A percentile compares a stretch with the other conserved stretches of the same genome.
Evolutionary conservation across 192 early-diverging fungal genomes (phyloP).

Genomic region (Funneliformis mosseae): DNA sequence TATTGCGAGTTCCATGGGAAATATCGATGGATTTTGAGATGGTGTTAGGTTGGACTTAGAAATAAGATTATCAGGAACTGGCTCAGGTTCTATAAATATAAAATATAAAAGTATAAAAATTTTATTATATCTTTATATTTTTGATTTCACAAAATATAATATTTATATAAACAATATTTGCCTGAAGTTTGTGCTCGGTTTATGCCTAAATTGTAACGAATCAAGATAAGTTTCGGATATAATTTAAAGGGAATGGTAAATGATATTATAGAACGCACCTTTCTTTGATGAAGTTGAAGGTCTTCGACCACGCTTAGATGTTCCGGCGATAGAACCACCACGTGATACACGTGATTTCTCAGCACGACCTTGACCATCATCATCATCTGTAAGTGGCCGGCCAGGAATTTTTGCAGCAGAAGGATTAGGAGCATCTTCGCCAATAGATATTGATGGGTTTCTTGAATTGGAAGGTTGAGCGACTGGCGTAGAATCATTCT

Average conservation of each 20-base stretch:
- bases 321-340: background rate
- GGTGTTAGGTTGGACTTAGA: slow-evolving; percentile 24
- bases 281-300: slow-evolving; percentile 19
- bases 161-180: background rate
- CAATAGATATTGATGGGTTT: slow-evolving; percentile 7
- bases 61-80: background rate
- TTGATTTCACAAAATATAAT: too few species aligned
- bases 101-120: background rate
- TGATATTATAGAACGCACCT: background rate
- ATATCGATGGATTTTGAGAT: slow-evolving; percentile 33
- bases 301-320: slow-evolving; percentile 2
- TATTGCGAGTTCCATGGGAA: slow-evolving; percentile 41
- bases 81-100: background rate
- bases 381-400: slow-evolving; percentile 20
- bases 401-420: slow-evolving; percentile 24
- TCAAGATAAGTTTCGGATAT: background rate
- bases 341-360: background rate
- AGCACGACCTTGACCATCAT: slow-evolving; percentile 23
- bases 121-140: background rate
- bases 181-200: background rate
- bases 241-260: background rate
- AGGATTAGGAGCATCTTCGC: background rate
- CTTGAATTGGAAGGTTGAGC: background rate
- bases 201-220: background rate
- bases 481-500: background rate